These are phyloP conservation scores for Fusarium sp. DNA, from an alignment of 2,329 filamentous ascomycete species.

Conservation along the genomic window DNA sequence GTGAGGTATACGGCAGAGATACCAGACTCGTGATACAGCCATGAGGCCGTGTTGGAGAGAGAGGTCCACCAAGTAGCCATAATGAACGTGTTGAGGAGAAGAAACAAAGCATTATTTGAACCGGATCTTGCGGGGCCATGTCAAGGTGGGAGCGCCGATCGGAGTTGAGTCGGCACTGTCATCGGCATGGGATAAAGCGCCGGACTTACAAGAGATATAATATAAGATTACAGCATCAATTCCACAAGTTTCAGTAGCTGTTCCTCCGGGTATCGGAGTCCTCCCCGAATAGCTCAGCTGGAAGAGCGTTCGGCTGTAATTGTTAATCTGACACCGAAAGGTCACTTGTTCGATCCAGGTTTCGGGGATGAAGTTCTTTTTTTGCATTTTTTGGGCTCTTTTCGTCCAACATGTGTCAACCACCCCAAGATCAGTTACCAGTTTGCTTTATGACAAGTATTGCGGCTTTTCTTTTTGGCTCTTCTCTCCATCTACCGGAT, in stretches of 20 bases:
- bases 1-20: slow-evolving; percentile 58
- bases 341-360: slow-evolving; percentile 42
- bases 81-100: not conserved
- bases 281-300: slow-evolving; percentile 41
- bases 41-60: slow-evolving; percentile 29
- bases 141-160: slow-evolving; percentile 1
- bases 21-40: slow-evolving; percentile 60
- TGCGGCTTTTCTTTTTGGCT: no score
- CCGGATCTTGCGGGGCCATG: not conserved
- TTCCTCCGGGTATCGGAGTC: no score
- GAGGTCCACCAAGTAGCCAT: slow-evolving; percentile 26
- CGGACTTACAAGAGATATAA: no score
- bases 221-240: no score
- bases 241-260: no score
- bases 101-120: not conserved
- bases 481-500: no score
- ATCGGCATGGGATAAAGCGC: no score
- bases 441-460: no score
- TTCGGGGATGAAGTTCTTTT: no score
- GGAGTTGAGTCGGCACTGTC: no score
- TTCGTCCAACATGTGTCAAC: no score
- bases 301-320: slow-evolving; percentile 41
- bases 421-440: no score
- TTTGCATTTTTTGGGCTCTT: slow-evolving; percentile 11
- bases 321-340: slow-evolving; percentile 34